Evolutionary conservation across 1,139 yeast genomes (phyloP), one percentile per base, ranked within the genome.

Genomic region (Candida smagusa): DNA sequence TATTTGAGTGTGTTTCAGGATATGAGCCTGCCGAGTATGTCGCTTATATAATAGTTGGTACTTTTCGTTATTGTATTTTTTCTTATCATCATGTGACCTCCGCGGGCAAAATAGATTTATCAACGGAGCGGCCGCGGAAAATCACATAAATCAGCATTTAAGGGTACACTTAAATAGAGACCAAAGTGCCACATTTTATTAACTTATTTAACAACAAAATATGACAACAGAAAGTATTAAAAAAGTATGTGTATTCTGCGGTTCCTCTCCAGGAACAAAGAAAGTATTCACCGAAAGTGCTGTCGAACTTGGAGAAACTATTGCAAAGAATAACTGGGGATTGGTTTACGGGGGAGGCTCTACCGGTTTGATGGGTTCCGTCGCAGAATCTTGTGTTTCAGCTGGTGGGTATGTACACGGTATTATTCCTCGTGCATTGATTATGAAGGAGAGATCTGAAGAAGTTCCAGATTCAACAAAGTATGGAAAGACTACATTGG

Each of bases 281-380:
- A 66, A 72, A 3, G 52, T 55, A 4, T 85, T 61, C 53, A 68
- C 81, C 11, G 68, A 66, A 4, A 68, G 68, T 25, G 94, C 95
- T 2, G 53, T 65, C 12, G 58, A 68, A 24, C 66, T 88, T 31
- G 96, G 95, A 13, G 49, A 65, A 36, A 53, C 71, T 22, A 59
- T 88, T 45, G 85, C 88, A 12, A 53, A 61, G 22, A 68, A 70
- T 41, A 69, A 74, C 41, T 84, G 88, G 81, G 89, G 89, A 3
- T 66, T 88, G 35, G 95, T 88, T 7, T 88, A 88, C 53, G 96
- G 96, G 24, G 97, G 96, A 31, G 96, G 96, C 12, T 81, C 92
- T 22, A 82, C 86, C 2, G 92, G 95, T 4, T 61, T 87, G 39
- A 89, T 87, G 96, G 96, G 96, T 2, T 70, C 80, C 2, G 79